Evolutionary conservation across 1,139 yeast genomes (phyloP), one percentile per base, ranked within the genome.

Genomic region (Hansenula lynferdii): DNA sequence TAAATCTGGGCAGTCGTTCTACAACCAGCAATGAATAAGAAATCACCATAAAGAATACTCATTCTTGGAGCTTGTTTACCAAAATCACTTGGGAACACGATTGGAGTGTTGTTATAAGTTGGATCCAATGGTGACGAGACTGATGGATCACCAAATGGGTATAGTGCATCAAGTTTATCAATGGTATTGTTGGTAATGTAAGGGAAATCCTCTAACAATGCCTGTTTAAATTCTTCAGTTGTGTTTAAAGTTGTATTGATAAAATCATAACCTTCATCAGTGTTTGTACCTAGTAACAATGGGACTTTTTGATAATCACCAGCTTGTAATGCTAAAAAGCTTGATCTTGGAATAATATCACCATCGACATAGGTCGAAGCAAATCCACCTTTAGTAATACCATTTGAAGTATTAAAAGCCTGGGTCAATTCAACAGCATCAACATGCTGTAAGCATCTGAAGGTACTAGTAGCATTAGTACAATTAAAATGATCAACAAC

Each of bases 241-340:
- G 37, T 37, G 6, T 42, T 36, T 6, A 39, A 21, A 14, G 29
- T 26, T 20, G 36, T 37, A 7, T 42, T 34, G 3, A 39, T 17
- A 24, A 38, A 50, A 49, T 6, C 28, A 17, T 5, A 38, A 12
- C 51, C 53, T 28, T 50, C 53, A 37, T 50, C 54, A n/a, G 51
- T 50, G 34, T 48, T 48, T 8, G 43, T 28, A 8, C 54, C 54
- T 26, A 47, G 41, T 18, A 50, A 26, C 5, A 42, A 34, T 12
- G 51, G 53, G 7, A 49, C 44, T 27, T 45, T 42, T 5, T 43
- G 37, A 29, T 34, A 42, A 8, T 22, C 26, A 22, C 41, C 39
- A 21, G 45, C 49, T 8, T 20, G 23, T 15, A 46, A 29, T n/a
- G 41, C 25, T 11, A 41, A 35, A 31, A 42, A 44, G 3, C 43